These are phyloP conservation scores for Nakaseomyces glabratus DNA, from an alignment of 1,139 yeast species.

Conservation along the genomic window DNA sequence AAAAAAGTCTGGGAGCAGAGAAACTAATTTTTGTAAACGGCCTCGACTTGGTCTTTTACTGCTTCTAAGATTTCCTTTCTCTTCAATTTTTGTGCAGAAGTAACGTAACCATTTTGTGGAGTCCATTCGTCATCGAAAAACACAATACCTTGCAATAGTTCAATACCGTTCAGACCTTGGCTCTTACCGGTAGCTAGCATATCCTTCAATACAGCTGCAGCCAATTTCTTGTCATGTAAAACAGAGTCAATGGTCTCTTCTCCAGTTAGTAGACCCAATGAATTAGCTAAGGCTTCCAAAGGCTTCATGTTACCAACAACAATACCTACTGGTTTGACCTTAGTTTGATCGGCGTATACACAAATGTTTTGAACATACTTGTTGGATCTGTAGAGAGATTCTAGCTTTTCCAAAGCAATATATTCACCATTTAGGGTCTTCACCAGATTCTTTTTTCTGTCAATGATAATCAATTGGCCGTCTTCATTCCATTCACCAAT, in stretches of 20 bases:
- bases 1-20: background rate
- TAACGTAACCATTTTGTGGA: conserved; percentile 87
- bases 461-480: conserved; percentile 78
- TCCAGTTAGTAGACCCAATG: conserved; percentile 42
- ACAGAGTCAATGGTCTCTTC: conserved; percentile 45
- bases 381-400: conserved; percentile 77
- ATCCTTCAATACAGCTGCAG: conserved; percentile 46
- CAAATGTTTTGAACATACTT: conserved; percentile 70
- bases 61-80: conserved; percentile 79
- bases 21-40: conserved; percentile 35
- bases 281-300: conserved; percentile 51
- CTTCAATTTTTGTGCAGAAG: conserved; percentile 94
- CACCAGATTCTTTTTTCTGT: conserved; percentile 92
- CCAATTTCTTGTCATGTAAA: conserved; percentile 50
- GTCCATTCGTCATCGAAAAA: conserved; percentile 93
- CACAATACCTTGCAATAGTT: conserved; percentile 70
- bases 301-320: conserved; percentile 71
- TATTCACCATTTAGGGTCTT: conserved; percentile 97
- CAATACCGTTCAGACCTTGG: conserved; percentile 81
- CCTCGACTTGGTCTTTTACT: conserved; percentile 45
- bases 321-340: conserved; percentile 88
- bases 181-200: conserved; percentile 66
- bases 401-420: conserved; percentile 91
- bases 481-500: conserved; percentile 84
- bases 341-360: conserved; percentile 80